Percentiles rank a stretch among this genome's conserved stretches.
These are phyloP conservation scores for Solanum verrucosum DNA, from an alignment of 257 asterid species.

Conservation along the genomic window DNA sequence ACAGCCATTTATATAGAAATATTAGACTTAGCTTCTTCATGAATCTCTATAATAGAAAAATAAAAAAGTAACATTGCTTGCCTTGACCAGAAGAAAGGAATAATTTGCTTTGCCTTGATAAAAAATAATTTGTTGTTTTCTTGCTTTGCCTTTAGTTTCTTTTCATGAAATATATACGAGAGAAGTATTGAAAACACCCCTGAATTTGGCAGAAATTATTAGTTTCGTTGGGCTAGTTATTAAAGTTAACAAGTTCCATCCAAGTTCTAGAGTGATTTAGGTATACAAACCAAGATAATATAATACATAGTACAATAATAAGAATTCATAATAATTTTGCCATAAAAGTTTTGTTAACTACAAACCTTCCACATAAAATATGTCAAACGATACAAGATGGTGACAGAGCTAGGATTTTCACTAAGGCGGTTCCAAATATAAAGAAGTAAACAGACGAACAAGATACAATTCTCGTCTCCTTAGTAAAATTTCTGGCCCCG, in stretches of 20 bases:
- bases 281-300: not conserved
- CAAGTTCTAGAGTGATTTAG: not conserved
- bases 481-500: not conserved
- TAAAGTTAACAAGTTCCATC: not conserved
- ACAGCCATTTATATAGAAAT: not conserved
- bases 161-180: not conserved
- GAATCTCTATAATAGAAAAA: not conserved
- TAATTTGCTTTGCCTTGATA: not conserved
- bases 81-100: not conserved
- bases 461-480: not conserved
- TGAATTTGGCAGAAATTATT: not conserved
- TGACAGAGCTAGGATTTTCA: not conserved
- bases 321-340: not conserved
- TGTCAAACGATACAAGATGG: not conserved
- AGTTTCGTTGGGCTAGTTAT: not conserved
- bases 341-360: not conserved
- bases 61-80: not conserved
- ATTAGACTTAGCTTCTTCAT: not conserved
- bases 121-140: not conserved
- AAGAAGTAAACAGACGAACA: not conserved
- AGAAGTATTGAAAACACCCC: not conserved
- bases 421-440: not conserved
- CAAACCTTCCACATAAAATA: not conserved
- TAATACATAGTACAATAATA: not conserved
- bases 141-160: not conserved